Conservation (phyloP, 1,139 yeast genomes). For the Suhomyces maxii region DNA sequence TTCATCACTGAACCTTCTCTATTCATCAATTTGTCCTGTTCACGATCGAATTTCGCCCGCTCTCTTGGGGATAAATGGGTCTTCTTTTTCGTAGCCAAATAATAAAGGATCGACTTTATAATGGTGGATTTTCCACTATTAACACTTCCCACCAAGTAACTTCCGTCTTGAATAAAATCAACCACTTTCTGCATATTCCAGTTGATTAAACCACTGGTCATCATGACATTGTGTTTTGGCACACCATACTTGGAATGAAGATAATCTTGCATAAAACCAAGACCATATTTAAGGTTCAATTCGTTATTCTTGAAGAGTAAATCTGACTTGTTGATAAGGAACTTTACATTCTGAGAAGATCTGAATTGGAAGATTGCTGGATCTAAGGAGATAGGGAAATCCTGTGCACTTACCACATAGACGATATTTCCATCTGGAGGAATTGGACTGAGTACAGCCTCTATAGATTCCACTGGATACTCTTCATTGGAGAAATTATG, state of each 20-base stretch:
- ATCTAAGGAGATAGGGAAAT: conserved; percentile 65
- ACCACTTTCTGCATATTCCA: conserved; percentile 51
- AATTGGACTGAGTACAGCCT: conserved; percentile 37
- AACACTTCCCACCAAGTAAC: conserved; percentile 68
- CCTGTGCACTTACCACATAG: conserved; percentile 63
- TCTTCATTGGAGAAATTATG: conserved; percentile 20
- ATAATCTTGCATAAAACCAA: conserved; percentile 46
- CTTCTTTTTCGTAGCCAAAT: conserved; percentile 15
- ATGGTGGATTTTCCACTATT: conserved; percentile 78
- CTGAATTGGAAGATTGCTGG: conserved; percentile 37
- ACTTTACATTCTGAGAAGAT: conserved; percentile 39
- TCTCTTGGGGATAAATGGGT: conserved; percentile 11
- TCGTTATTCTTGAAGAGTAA: conserved; percentile 40
- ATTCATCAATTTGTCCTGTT: conserved; percentile 18
- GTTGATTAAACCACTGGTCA: conserved; percentile 48
- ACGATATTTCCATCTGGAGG: conserved; percentile 53
- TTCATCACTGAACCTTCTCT: conserved; percentile 3
- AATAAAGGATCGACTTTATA: conserved; percentile 47
- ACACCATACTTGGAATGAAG: conserved; percentile 41
- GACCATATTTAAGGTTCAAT: conserved; percentile 37
- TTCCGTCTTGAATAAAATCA: conserved; percentile 37
- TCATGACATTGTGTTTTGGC: conserved; percentile 45
- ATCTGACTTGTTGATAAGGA: conserved; percentile 62
- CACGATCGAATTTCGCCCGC: conserved; percentile 17
- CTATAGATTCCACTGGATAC: conserved; percentile 36